phyloP scores from a whole-genome alignment of 2,329 filamentous ascomycete genomes.

The Aplosporella prunicola region DNA sequence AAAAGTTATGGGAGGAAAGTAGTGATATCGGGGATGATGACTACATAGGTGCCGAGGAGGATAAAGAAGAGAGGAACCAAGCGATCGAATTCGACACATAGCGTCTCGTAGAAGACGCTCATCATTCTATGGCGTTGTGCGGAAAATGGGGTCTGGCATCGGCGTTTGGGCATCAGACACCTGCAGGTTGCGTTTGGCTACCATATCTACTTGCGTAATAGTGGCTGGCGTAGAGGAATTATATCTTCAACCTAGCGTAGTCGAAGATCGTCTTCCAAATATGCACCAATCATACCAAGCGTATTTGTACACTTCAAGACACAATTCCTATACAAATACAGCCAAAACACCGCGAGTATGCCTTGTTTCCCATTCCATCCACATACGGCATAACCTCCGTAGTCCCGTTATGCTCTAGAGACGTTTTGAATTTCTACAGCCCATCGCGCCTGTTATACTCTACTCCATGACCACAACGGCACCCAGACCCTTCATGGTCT shows the following conservation, averaged over 20 bases:
- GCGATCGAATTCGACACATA: slow-evolving; percentile 32
- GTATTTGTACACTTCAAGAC: slow-evolving; percentile 30
- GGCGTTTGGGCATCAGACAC: slow-evolving; percentile 1
- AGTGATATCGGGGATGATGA: slow-evolving; percentile 87
- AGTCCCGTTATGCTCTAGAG: background rate
- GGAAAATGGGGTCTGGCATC: background rate
- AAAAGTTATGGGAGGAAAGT: slow-evolving; percentile 75
- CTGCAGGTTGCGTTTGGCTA: no score
- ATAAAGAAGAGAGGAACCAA: slow-evolving; percentile 47
- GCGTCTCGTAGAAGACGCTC: no score
- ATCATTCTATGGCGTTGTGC: background rate
- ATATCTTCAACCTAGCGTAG: no score
- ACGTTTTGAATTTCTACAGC: slow-evolving; percentile 8
- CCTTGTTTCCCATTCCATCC: slow-evolving; percentile 3
- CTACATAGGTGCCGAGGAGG: slow-evolving; percentile 65
- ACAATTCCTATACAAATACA: slow-evolving; percentile 27
- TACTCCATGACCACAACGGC: slow-evolving; percentile 89
- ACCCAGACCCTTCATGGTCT: slow-evolving; percentile 85
- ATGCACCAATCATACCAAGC: slow-evolving; percentile 17
- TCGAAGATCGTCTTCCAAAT: no score
- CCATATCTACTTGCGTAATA: no score
- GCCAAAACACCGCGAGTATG: slow-evolving; percentile 11
- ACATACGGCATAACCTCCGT: background rate
- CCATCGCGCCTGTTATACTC: slow-evolving; percentile 14
- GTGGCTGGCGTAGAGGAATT: no score